phyloP scores from a whole-genome alignment of 805 yeast species.

The Pichia pseudocactophila region DNA sequence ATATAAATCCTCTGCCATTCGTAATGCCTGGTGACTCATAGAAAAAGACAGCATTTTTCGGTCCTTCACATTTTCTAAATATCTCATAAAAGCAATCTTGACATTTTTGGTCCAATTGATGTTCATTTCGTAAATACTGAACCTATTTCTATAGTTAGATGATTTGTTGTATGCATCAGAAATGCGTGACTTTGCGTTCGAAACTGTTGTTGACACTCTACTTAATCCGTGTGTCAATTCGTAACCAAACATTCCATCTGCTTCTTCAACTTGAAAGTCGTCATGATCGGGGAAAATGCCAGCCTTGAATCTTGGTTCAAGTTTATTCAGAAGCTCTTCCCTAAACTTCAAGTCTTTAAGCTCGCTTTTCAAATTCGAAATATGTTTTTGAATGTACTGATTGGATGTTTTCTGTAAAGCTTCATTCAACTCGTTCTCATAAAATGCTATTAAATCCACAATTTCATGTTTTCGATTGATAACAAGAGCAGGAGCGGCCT shows the following conservation, averaged over 20 bases:
- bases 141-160: constrained; percentile 45
- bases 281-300: constrained; percentile 23
- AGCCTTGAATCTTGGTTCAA: too few relatives aligned
- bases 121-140: constrained; percentile 64
- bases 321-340: constrained; percentile 14
- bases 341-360: constrained; percentile 27
- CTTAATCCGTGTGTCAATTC: constrained; percentile 13
- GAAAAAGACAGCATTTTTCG: constrained; percentile 23
- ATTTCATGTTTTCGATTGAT: constrained; percentile 31
- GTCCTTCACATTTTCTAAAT: constrained; percentile 30
- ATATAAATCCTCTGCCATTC: constrained; percentile 22
- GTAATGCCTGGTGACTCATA: constrained; percentile 24
- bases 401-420: constrained; percentile 10
- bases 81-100: constrained; percentile 52
- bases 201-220: constrained; percentile 13
- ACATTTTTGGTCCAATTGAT: constrained; percentile 69
- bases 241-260: constrained; percentile 16
- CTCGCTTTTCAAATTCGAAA: constrained; percentile 19
- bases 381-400: constrained; percentile 8
- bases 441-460: constrained; percentile 29
- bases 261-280: constrained; percentile 17
- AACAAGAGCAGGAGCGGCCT: constrained; percentile 42
- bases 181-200: constrained; percentile 13
- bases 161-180: constrained; percentile 26
- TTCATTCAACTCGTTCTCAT: constrained; percentile 21